These are phyloP conservation scores for Circinella umbellata DNA, from an alignment of 371 early-diverging fungal species.

Conservation along the genomic window DNA sequence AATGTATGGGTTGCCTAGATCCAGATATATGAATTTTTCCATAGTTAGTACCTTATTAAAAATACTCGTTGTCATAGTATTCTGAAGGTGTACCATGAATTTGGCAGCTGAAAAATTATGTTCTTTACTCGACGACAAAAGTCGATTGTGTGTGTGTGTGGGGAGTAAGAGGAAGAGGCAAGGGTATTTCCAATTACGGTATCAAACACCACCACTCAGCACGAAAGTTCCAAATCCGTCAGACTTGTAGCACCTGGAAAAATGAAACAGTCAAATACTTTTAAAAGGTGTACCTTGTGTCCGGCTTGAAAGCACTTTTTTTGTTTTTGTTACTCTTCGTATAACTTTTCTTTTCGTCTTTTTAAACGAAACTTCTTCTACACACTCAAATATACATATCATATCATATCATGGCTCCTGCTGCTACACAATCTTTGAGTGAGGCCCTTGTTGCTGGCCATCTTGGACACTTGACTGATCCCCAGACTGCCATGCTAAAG, in stretches of 20 bases:
- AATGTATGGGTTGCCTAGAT: too few species aligned
- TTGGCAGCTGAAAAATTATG: too few species aligned
- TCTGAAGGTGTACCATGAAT: too few species aligned
- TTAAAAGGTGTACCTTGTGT: slow-evolving; percentile 10
- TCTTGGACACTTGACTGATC: slow-evolving; percentile 50
- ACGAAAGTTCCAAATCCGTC: slow-evolving; percentile 18
- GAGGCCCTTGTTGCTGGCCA: slow-evolving; percentile 32
- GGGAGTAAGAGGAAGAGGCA: neutral
- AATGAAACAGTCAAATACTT: slow-evolving; percentile 14
- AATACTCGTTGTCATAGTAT: too few species aligned
- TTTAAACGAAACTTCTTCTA: neutral
- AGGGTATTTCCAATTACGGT: slow-evolving; percentile 16
- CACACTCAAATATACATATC: neutral
- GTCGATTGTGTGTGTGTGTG: too few species aligned
- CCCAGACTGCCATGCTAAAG: slow-evolving; percentile 55
- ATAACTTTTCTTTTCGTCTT: neutral
- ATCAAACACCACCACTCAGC: slow-evolving; percentile 19
- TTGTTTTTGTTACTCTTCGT: neutral
- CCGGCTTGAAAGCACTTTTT: neutral
- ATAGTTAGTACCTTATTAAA: too few species aligned
- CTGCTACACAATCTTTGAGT: slow-evolving; percentile 10
- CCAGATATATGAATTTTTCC: too few species aligned
- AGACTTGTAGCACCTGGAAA: slow-evolving; percentile 10
- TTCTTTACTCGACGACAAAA: too few species aligned
- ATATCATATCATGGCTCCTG: slow-evolving; percentile 16